These are phyloP conservation scores for Cryphonectria naterciae DNA, from an alignment of 2,329 filamentous ascomycete genomes.

Conservation along the genomic window DNA sequence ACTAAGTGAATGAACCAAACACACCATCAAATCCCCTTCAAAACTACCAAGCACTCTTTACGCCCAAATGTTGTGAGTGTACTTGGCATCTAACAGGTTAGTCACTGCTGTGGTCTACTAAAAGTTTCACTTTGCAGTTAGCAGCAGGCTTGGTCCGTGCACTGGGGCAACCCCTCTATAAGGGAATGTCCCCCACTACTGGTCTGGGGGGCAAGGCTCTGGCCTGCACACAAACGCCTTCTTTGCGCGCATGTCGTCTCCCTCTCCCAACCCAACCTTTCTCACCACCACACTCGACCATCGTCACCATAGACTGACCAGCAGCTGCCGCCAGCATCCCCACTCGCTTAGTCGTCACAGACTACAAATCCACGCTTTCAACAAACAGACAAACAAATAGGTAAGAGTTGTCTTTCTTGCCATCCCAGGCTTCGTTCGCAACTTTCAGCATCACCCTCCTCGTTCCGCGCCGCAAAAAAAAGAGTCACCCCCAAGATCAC, in stretches of 20 bases:
- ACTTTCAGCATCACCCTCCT: not conserved
- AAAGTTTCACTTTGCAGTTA: not conserved
- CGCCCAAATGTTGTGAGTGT: not conserved
- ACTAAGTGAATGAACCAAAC: not conserved
- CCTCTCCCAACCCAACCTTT: not conserved
- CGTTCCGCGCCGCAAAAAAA: not conserved
- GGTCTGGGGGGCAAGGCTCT: conserved; percentile 11
- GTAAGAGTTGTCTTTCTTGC: conserved; percentile 3
- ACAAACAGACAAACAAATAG: not conserved
- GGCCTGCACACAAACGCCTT: conserved; percentile 18
- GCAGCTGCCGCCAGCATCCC: not conserved
- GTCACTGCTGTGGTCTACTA: not conserved
- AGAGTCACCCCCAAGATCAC: not conserved
- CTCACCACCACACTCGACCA: conserved; percentile 17
- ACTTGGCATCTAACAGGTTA: not conserved
- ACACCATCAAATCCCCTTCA: not conserved
- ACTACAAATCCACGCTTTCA: not conserved
- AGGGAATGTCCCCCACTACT: conserved; percentile 28
- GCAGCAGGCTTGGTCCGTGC: conserved; percentile 15
- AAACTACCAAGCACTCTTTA: not conserved
- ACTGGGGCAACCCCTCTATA: conserved; percentile 18
- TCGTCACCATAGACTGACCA: conserved; percentile 1
- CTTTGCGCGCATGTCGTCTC: conserved; percentile 8
- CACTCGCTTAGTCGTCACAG: not conserved
- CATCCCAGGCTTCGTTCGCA: not conserved